Evolutionary conservation across 2,329 filamentous ascomycete genomes (phyloP).

Genomic region (Diaporthe nobilis): DNA sequence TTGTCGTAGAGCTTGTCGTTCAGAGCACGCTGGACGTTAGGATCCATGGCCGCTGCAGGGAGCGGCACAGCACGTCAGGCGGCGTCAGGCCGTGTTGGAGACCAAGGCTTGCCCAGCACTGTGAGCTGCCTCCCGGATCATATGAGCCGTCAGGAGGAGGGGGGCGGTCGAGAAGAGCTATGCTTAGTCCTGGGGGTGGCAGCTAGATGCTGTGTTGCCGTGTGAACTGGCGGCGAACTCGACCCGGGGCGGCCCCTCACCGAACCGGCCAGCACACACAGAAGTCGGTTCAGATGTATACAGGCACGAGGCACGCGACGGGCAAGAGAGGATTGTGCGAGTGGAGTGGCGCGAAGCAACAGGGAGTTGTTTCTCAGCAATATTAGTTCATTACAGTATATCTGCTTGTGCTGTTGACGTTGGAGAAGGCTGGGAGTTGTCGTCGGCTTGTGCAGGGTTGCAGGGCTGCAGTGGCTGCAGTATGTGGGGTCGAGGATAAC

Average conservation of each 20-base stretch:
- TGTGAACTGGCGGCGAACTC: background rate
- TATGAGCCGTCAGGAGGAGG: background rate
- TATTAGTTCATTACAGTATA: slow-evolving; percentile 17
- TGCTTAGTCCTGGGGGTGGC: background rate
- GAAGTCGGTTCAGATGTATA: background rate
- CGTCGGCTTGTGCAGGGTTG: slow-evolving; percentile 15
- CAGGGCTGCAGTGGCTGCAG: background rate
- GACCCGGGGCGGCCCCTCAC: background rate
- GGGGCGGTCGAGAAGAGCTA: background rate
- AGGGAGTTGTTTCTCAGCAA: slow-evolving; percentile 15
- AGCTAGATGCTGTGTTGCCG: background rate
- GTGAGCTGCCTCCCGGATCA: background rate
- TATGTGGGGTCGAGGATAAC: slow-evolving; percentile 11
- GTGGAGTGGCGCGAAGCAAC: slow-evolving; percentile 1
- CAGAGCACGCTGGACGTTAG: slow-evolving; percentile 87
- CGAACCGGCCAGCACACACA: background rate
- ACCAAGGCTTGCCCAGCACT: slow-evolving; percentile 20
- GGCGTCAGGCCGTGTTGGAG: slow-evolving; percentile 1
- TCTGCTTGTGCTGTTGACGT: slow-evolving; percentile 9
- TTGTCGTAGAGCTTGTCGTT: slow-evolving; percentile 99
- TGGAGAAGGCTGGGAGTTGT: slow-evolving; percentile 19
- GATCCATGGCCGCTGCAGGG: slow-evolving; percentile 76
- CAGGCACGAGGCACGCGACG: slow-evolving; percentile 1
- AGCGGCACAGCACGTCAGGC: background rate
- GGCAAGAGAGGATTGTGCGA: background rate